A percentile compares a stretch with the other conserved stretches of the same genome.
These are phyloP conservation scores for Fragaria iinumae DNA, from an alignment of 306 rosid genomes.

Conservation along the genomic window DNA sequence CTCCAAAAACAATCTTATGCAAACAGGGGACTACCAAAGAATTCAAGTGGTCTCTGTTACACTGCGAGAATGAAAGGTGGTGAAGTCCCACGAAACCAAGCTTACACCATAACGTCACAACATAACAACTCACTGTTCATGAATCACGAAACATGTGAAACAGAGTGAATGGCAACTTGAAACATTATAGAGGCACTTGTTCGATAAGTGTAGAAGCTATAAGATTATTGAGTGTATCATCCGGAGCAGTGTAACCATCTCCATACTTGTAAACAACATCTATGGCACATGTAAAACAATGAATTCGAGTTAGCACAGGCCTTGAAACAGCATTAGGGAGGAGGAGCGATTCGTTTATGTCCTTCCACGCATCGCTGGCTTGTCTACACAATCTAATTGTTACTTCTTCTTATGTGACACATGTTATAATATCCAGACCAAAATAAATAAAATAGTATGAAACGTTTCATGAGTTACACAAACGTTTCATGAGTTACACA, in stretches of 20 bases:
- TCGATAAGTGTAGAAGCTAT: background rate
- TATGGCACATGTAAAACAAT: background rate
- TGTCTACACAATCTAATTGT: background rate
- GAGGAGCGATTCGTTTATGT: too few relatives aligned
- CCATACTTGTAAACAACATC: background rate
- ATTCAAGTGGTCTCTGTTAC: too few relatives aligned
- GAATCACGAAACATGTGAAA: too few relatives aligned
- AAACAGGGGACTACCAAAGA: background rate
- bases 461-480: too few relatives aligned
- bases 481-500: too few relatives aligned
- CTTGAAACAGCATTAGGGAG: background rate
- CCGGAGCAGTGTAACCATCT: background rate
- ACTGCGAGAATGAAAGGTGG: too few relatives aligned
- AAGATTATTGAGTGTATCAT: background rate
- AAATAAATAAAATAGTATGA: too few relatives aligned
- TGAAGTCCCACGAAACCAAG: too few relatives aligned
- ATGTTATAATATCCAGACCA: too few relatives aligned
- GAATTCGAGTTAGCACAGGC: background rate
- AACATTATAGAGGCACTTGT: background rate
- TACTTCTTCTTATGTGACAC: constrained; percentile 9
- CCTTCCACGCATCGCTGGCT: constrained; percentile 1
- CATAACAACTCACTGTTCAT: too few relatives aligned
- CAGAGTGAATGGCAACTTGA: background rate
- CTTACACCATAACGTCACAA: too few relatives aligned
- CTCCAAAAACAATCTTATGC: background rate